Percentiles rank a stretch among this genome's conserved stretches.
phyloP scores from a whole-genome alignment of 768 basidiomycete genomes.

The Podaxis sp. region DNA sequence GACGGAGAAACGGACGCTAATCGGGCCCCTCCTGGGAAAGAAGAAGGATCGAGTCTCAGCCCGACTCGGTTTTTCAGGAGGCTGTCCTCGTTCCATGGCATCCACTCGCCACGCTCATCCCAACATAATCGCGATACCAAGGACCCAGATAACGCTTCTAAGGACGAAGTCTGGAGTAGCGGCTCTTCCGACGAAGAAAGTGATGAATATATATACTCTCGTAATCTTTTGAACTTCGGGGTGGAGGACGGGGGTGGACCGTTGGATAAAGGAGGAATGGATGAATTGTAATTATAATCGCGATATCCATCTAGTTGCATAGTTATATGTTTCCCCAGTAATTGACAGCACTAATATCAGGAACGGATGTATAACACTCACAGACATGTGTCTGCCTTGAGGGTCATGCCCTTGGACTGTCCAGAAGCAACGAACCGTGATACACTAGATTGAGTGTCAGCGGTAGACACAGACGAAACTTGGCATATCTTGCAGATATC shows the following conservation, averaged over 20 bases:
- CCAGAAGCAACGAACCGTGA: too few species aligned
- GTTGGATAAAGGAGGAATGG: neutral
- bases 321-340: neutral
- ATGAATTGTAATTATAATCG: neutral
- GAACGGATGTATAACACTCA: too few species aligned
- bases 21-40: neutral
- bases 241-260: neutral
- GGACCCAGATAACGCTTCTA: neutral
- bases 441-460: too few species aligned
- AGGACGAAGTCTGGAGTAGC: slow-evolving; percentile 8
- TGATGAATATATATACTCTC: neutral
- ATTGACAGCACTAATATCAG: too few species aligned
- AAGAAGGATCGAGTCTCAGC: neutral
- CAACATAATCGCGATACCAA: slow-evolving; percentile 9
- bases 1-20: neutral
- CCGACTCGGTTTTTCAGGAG: slow-evolving; percentile 1
- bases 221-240: neutral
- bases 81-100: neutral
- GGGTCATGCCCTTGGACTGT: too few species aligned
- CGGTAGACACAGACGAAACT: too few species aligned
- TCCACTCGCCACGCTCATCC: neutral
- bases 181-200: slow-evolving; percentile 7
- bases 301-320: neutral
- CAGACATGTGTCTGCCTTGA: too few species aligned
- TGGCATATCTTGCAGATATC: too few species aligned